A percentile compares a stretch with the other conserved stretches of the same genome.
phyloP scores from a whole-genome alignment of 768 basidiomycete genomes.

The Tremella yokohamensis region DNA sequence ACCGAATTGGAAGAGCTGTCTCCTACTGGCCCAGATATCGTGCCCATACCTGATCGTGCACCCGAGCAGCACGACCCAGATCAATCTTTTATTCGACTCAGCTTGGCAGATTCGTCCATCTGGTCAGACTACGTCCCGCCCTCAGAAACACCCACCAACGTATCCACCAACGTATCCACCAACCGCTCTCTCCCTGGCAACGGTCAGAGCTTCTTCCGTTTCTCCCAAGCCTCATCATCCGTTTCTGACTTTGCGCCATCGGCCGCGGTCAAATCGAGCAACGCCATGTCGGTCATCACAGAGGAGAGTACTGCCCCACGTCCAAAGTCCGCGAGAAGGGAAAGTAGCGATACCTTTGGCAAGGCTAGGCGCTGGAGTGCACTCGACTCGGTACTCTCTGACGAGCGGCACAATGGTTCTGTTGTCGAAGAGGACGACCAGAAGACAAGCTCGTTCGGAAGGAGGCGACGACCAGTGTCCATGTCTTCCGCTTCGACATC shows the following conservation, averaged over 20 bases:
- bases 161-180: not conserved
- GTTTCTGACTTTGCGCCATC: not conserved
- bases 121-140: conserved; percentile 5
- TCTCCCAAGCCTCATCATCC: not conserved
- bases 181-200: not conserved
- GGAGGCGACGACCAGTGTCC: conserved; percentile 17
- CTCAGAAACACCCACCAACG: conserved; percentile 3
- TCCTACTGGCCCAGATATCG: not conserved
- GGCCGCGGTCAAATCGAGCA: not conserved
- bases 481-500: conserved; percentile 27
- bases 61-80: not conserved
- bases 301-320: not conserved
- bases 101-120: not conserved
- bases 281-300: not conserved
- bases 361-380: conserved; percentile 1
- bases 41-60: not conserved
- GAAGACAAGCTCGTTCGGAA: not conserved
- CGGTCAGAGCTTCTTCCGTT: not conserved
- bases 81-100: conserved; percentile 4
- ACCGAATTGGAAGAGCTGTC: not conserved
- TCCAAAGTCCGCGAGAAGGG: not conserved
- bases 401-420: not conserved
- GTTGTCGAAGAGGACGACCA: too few relatives aligned
- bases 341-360: conserved; percentile 8
- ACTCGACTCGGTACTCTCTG: not conserved